Percentiles rank a stretch among this genome's conserved stretches.
Conservation (phyloP, 2,329 filamentous ascomycete genomes). For the Plenodomus biglobosus region DNA sequence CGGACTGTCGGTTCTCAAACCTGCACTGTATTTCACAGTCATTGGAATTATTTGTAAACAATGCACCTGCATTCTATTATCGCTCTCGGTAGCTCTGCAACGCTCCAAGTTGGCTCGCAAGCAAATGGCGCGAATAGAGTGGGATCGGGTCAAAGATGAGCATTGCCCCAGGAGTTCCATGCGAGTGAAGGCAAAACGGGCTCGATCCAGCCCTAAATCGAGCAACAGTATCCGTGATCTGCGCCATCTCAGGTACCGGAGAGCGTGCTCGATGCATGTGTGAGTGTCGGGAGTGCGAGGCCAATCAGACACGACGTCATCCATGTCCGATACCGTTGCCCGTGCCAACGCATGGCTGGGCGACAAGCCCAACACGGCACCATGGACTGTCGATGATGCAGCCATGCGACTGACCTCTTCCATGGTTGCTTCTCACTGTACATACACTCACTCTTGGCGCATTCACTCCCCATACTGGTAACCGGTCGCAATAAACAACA, state of each 20-base stretch:
- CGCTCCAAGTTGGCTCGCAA: no score
- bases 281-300: neutral
- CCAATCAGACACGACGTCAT: conserved; percentile 6
- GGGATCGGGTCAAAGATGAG: no score
- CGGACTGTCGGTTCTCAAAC: neutral
- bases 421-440: neutral
- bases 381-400: conserved; percentile 6
- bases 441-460: neutral
- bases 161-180: no score
- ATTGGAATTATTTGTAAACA: neutral
- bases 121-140: no score
- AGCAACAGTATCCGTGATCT: neutral
- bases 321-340: conserved; percentile 4
- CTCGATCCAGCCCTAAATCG: neutral
- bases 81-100: no score
- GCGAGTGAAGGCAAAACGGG: neutral
- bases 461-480: conserved; percentile 8
- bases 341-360: conserved; percentile 5
- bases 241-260: neutral
- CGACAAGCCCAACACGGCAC: neutral
- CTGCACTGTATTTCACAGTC: neutral
- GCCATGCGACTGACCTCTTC: conserved; percentile 5
- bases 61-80: neutral
- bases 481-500: conserved; percentile 13
- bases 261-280: conserved; percentile 1